Evolutionary conservation across 2,329 filamentous ascomycete species (phyloP), one percentile per base, ranked within the genome.

Genomic region (Aspergillus aculeatus): DNA sequence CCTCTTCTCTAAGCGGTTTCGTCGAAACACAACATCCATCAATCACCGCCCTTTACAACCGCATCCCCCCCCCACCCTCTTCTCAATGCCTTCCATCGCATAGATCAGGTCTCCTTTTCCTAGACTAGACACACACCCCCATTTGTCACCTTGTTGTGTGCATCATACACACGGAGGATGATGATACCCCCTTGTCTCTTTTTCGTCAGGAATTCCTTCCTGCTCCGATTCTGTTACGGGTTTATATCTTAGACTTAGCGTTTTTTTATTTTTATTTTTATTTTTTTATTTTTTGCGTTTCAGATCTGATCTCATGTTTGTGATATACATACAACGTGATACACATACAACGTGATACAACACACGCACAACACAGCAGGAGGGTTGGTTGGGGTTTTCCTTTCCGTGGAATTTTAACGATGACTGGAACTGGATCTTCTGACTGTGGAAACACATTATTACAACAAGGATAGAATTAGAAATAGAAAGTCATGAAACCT

Each of bases 1-100:
- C 86, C 87, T 60, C 78, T 88, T 59, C 79, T 89, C 68, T 89
- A 81, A 78, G 72, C 51, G 24, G 24, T 29, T 26, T 35, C 32
- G 21, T 21, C 21, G 21, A 21, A 21, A 21, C 21, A 21, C 21
- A 21, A 21, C 21, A 21, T 21, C 21, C 21, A 21, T 21, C 21
- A 2, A 21, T 21, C 21, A 21, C 49, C 38, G 11, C 23, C 35
- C 12, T 31, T 19, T 47, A 26, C 21, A 29, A 54, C 21, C 21
- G 19, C n/a, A 26, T 23, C 4, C 23, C 3, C 23, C 52, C 29
- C 12, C 32, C 12, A 23, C 26, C 35, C 26, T 9, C 9, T 51
- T 35, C 5, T 9, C 21, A 19, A 26, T 26, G 14, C 14, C 51
- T 44, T 38, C 19, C 32, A 11, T 53, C 51, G 38, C 16, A 24